Evolutionary conservation across 305 asterid species (phyloP), one percentile per base, ranked within the genome.

Genomic region (Solanum hybrid): DNA sequence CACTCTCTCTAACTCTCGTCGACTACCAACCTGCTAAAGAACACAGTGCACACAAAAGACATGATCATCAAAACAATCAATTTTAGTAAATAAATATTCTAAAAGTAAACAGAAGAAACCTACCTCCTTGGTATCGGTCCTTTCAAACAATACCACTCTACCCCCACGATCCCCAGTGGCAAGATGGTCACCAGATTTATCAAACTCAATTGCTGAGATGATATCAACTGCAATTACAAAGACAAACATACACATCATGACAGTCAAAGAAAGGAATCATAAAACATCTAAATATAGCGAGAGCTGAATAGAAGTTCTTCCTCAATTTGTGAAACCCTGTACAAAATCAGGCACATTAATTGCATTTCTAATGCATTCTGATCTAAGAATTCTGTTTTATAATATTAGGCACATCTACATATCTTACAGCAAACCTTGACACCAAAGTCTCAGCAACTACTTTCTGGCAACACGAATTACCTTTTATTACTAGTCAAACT

Each of bases 161-260:
- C 99, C 99, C 87, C 99, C 99, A 79, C 99, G 99, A 89, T 97
- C 99, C 66, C 99, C 99, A 7, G 99, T 96, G 87, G 99, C 99
- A 86, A 97, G 98, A 94, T 95, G 98, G 92, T 96, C 98, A 22
- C 99, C 99, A 91, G 95, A 91, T 95, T 95, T 97, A 91, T 97
- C 99, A 81, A 97, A 97, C 95, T 97, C 99, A 91, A 97, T 95
- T 8, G 99, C 98, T 72, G 99, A 96, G 89, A 97, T 97, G 91
- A 97, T 95, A 92, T 97, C 99, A 92, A 96, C 99, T 97, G 96
- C 93, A 93, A 88, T 90, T 64, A 88, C 78, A 88, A 90, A 91
- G 77, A 88, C 79, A 90, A 76, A 64, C 56, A 92, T 27, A 81
- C 27, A 75, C 36, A 87, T 36, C 76, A 38, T 38, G 80, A 78